Evolutionary conservation across 2,329 filamentous ascomycete species (phyloP).

Genomic region (Fonsecaea pugnacius): DNA sequence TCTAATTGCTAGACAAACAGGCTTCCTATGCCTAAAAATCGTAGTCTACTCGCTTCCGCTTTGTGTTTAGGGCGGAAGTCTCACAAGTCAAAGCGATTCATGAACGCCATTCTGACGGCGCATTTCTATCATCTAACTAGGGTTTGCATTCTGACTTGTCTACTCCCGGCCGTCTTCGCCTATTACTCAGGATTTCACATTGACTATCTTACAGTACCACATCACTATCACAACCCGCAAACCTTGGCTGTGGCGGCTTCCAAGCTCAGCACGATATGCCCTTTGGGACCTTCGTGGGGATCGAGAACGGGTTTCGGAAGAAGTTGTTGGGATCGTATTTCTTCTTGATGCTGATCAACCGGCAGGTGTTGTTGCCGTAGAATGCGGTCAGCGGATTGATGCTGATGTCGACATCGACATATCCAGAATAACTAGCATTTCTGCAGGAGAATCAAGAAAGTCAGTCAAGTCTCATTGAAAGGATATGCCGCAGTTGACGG

Average conservation of each 20-base stretch:
- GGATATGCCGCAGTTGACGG: neutral
- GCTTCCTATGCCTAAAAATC: neutral
- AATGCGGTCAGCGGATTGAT: constrained; percentile 1
- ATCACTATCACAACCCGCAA: neutral
- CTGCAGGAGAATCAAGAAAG: neutral
- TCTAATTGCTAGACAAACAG: neutral
- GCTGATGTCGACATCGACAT: constrained; percentile 3
- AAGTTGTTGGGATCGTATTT: constrained; percentile 5
- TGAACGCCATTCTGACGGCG: neutral
- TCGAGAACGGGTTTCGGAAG: constrained; percentile 5
- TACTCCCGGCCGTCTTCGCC: neutral
- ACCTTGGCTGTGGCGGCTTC: neutral
- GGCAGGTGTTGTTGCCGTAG: constrained; percentile 8
- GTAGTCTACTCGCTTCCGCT: neutral
- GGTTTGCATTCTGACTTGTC: neutral
- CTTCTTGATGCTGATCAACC: constrained; percentile 1
- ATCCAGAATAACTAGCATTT: neutral
- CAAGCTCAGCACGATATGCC: neutral
- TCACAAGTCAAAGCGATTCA: neutral
- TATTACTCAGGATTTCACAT: neutral
- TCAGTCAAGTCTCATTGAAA: neutral
- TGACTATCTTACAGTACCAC: neutral
- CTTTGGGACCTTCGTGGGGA: neutral
- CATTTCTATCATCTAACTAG: neutral
- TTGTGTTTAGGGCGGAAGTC: neutral